Evolutionary conservation across 768 basidiomycete species (phyloP).

Genomic region (Xanthoconium purpureum): DNA sequence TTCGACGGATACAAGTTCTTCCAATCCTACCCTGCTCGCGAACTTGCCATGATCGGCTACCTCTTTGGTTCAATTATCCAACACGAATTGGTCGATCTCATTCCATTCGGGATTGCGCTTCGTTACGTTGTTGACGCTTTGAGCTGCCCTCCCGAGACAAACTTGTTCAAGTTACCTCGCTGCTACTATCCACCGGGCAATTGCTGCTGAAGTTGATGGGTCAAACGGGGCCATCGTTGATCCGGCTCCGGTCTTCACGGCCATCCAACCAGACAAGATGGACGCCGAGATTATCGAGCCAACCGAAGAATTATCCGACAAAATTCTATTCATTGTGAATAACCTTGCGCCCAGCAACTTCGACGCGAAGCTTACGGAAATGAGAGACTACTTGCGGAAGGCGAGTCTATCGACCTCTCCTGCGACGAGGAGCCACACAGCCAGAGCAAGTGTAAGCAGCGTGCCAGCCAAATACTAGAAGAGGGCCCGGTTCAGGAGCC

Average conservation of each 20-base stretch:
- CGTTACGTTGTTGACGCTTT: slow-evolving; percentile 95
- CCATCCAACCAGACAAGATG: slow-evolving; percentile 65
- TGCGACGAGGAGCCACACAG: slow-evolving; percentile 16
- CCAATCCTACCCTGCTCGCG: slow-evolving; percentile 82
- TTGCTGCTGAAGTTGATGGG: slow-evolving; percentile 51
- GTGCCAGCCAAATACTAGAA: slow-evolving; percentile 7
- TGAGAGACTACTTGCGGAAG: slow-evolving; percentile 61
- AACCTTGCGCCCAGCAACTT: slow-evolving; percentile 95
- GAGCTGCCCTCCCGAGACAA: slow-evolving; percentile 85
- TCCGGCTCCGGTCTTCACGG: slow-evolving; percentile 19
- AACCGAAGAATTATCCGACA: slow-evolving; percentile 85
- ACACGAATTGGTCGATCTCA: too few species aligned
- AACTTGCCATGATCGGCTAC: slow-evolving; percentile 77
- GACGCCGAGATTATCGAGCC: slow-evolving; percentile 66
- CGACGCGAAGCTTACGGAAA: slow-evolving; percentile 80
- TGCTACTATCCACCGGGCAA: slow-evolving; percentile 64
- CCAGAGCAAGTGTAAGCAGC: slow-evolving; percentile 27
- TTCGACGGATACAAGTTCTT: too few species aligned
- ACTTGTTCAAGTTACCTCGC: slow-evolving; percentile 91
- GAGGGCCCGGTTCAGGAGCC: slow-evolving; percentile 10
- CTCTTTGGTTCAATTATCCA: too few species aligned
- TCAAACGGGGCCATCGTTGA: slow-evolving; percentile 43
- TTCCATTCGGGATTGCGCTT: slow-evolving; percentile 89
- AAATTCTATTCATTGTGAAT: slow-evolving; percentile 96
- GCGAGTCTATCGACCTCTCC: slow-evolving; percentile 22